Evolutionary conservation across 371 early-diverging fungal species (phyloP).

Genomic region (Apophysomyces sp.): DNA sequence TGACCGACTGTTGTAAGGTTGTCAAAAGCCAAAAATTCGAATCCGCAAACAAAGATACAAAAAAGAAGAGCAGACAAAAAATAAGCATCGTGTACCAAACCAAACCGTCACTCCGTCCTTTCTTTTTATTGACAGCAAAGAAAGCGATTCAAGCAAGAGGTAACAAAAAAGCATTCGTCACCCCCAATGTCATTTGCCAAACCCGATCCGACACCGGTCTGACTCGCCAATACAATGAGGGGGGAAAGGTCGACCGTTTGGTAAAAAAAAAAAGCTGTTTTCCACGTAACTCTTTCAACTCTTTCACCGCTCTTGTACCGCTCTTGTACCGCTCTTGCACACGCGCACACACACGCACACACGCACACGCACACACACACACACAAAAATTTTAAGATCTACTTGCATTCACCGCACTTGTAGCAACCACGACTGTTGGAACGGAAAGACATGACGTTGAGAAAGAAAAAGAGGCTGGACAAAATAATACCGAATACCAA

Average conservation of each 20-base stretch:
- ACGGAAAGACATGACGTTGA: constrained; percentile 41
- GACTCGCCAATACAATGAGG: not conserved
- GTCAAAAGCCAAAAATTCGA: constrained; percentile 4
- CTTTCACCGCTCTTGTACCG: too few relatives aligned
- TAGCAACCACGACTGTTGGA: constrained; percentile 37
- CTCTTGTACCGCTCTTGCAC: not conserved
- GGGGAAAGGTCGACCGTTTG: not conserved
- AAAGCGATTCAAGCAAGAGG: constrained; percentile 2
- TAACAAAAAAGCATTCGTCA: not conserved
- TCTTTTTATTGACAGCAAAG: not conserved
- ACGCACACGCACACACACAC: not conserved
- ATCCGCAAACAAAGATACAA: not conserved
- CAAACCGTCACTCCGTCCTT: not conserved
- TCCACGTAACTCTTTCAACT: not conserved
- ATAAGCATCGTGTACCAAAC: constrained; percentile 2
- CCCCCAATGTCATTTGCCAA: not conserved
- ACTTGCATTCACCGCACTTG: constrained; percentile 56
- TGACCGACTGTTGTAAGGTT: constrained; percentile 55
- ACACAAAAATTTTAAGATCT: constrained; percentile 13
- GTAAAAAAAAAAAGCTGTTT: not conserved
- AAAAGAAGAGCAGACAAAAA: constrained; percentile 3
- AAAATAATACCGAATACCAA: not conserved
- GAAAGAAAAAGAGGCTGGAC: not conserved
- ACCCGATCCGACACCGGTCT: not conserved
- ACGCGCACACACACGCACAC: constrained; percentile 1